Percentiles rank a stretch among this genome's conserved stretches.
These are phyloP conservation scores for Moesziomyces antarcticus DNA, from an alignment of 1,284 basidiomycete species.

Conservation along the genomic window DNA sequence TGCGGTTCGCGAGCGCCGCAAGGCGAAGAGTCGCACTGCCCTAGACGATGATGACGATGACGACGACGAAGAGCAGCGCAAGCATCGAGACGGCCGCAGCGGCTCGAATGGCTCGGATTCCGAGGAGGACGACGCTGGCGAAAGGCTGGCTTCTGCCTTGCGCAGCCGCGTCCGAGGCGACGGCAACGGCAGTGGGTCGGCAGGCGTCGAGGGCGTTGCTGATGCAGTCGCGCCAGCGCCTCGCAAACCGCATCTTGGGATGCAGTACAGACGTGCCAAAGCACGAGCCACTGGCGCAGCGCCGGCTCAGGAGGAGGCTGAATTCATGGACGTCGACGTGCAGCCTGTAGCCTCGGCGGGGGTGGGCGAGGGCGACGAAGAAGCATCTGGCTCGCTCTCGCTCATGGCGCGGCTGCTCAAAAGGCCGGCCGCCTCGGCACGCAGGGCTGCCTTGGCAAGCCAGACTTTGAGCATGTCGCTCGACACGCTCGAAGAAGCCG, in stretches of 20 bases:
- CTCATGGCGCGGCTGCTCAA: slow-evolving; percentile 25
- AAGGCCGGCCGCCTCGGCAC: not conserved
- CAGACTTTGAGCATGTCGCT: slow-evolving; percentile 3
- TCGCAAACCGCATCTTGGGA: slow-evolving; percentile 1
- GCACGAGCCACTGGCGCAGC: not conserved
- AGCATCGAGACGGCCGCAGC: not conserved
- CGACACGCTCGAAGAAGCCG: slow-evolving; percentile 35
- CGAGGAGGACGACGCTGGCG: slow-evolving; percentile 23
- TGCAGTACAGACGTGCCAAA: slow-evolving; percentile 22
- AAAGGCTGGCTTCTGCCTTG: slow-evolving; percentile 14
- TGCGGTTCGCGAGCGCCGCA: slow-evolving; percentile 16
- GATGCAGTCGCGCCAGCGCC: not conserved
- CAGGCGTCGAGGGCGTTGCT: not conserved
- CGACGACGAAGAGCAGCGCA: slow-evolving; percentile 2
- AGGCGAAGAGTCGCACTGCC: slow-evolving; percentile 15
- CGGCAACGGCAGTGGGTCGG: not conserved
- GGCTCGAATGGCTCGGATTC: slow-evolving; percentile 31
- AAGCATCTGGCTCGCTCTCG: slow-evolving; percentile 12
- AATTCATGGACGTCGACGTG: slow-evolving; percentile 13
- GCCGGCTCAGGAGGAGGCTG: not conserved
- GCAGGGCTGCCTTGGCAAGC: not conserved
- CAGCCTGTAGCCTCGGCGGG: not conserved
- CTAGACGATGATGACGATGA: slow-evolving; percentile 27
- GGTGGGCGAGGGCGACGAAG: slow-evolving; percentile 10
- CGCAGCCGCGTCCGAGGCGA: slow-evolving; percentile 14